A percentile compares a stretch with the other conserved stretches of the same genome.
These are phyloP conservation scores for Diaporthe batatas DNA, from an alignment of 2,329 filamentous ascomycete genomes.

Conservation along the genomic window DNA sequence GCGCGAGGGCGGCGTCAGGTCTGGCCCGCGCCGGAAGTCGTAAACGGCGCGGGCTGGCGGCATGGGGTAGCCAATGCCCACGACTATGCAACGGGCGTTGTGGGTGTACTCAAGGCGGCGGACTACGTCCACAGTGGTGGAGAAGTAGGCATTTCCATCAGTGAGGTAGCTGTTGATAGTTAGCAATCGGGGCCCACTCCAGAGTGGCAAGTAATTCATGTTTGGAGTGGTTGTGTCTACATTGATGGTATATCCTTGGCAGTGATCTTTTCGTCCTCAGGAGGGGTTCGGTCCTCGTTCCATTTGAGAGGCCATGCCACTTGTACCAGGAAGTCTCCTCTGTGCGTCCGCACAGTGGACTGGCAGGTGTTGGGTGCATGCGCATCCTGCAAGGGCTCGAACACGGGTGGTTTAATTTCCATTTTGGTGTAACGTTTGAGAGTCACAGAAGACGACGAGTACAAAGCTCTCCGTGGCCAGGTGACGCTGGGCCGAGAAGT, in stretches of 20 bases:
- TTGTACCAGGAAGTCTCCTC: slow-evolving; percentile 28
- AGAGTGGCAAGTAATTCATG: background rate
- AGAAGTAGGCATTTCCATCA: slow-evolving; percentile 28
- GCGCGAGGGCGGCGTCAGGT: slow-evolving; percentile 27
- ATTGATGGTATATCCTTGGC: slow-evolving; percentile 2
- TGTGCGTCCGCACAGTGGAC: slow-evolving; percentile 17
- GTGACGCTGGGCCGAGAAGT: background rate
- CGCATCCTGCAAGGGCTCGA: slow-evolving; percentile 21
- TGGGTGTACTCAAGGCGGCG: slow-evolving; percentile 31
- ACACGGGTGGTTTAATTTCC: slow-evolving; percentile 12
- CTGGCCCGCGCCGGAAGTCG: slow-evolving; percentile 26
- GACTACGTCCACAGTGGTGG: slow-evolving; percentile 17
- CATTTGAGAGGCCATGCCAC: slow-evolving; percentile 34
- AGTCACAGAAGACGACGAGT: background rate
- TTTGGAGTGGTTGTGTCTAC: background rate
- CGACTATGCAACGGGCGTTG: slow-evolving; percentile 21
- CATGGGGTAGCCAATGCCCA: slow-evolving; percentile 29
- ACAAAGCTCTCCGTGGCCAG: background rate
- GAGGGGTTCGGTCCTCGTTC: slow-evolving; percentile 15
- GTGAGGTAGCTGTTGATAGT: slow-evolving; percentile 14
- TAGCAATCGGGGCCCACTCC: background rate
- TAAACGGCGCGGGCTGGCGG: slow-evolving; percentile 6
- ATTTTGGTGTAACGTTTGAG: background rate
- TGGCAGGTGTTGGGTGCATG: slow-evolving; percentile 22
- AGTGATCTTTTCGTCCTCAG: slow-evolving; percentile 1